Percentiles rank a stretch among this genome's conserved stretches.
Conservation (phyloP, 1,284 basidiomycete genomes). For the Naganishia albida region DNA sequence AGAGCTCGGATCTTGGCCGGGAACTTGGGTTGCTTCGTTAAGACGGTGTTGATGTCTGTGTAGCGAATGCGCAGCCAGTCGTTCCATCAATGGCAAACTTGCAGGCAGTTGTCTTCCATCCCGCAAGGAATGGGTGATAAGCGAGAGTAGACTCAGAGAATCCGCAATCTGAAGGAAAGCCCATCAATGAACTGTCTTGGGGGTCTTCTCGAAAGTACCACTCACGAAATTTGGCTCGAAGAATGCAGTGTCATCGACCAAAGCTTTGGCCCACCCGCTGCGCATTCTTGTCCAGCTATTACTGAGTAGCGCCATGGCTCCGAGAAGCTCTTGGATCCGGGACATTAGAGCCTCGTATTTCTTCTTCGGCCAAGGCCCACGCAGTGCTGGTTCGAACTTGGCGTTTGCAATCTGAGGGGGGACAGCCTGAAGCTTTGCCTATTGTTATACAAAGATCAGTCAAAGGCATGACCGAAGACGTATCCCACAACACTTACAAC, state of each 20-base stretch:
- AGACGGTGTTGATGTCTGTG: conserved; percentile 13
- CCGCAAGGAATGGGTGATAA: conserved; percentile 45
- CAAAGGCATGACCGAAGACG: not conserved
- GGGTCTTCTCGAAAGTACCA: not conserved
- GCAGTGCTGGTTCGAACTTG: conserved; percentile 43
- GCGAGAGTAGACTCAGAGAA: conserved; percentile 44
- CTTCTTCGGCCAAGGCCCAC: conserved; percentile 51
- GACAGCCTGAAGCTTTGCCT: conserved; percentile 42
- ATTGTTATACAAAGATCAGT: not conserved
- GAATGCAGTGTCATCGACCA: conserved; percentile 39
- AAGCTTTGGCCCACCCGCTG: conserved; percentile 39
- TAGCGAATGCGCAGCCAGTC: conserved; percentile 36
- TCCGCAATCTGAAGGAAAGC: conserved; percentile 44
- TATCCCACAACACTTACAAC: conserved; percentile 11
- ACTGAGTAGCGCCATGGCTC: conserved; percentile 42
- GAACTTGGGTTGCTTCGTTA: not conserved
- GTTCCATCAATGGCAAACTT: conserved; percentile 49
- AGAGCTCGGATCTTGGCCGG: no score
- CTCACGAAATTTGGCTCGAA: conserved; percentile 51
- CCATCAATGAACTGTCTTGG: not conserved
- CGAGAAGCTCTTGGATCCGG: conserved; percentile 41
- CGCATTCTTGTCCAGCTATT: conserved; percentile 44
- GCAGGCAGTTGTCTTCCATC: conserved; percentile 46
- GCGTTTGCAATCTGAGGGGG: conserved; percentile 43
- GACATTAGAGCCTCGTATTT: conserved; percentile 44